Percentiles rank a stretch among this genome's conserved stretches.
These are phyloP conservation scores for Ceratobasidium sp. DNA, from an alignment of 1,284 basidiomycete species.

Conservation along the genomic window DNA sequence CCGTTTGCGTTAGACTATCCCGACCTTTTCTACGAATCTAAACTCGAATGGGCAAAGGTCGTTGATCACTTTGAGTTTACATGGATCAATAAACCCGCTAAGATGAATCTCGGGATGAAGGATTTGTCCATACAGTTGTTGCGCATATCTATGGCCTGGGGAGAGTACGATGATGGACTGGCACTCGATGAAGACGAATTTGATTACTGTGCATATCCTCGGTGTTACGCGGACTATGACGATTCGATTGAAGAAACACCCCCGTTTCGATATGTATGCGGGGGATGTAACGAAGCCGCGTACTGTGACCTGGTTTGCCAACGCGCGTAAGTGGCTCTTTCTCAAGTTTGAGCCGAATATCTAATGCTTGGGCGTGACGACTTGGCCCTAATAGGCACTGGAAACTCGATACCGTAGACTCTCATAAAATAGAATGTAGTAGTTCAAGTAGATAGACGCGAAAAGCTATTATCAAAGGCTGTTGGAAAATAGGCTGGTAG, in stretches of 20 bases:
- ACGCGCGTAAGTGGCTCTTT: background rate
- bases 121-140: background rate
- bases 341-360: background rate
- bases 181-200: background rate
- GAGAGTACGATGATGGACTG: background rate
- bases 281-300: background rate
- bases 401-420: background rate
- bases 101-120: background rate
- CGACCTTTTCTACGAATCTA: background rate
- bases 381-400: background rate
- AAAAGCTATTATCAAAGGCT: too few species aligned
- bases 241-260: background rate
- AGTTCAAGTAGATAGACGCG: too few species aligned
- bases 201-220: background rate
- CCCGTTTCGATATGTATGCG: background rate
- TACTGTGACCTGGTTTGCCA: background rate
- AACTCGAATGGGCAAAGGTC: background rate
- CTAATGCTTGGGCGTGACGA: background rate
- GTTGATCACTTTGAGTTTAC: background rate
- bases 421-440: background rate
- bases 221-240: background rate
- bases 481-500: too few species aligned
- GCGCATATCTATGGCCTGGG: background rate
- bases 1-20: background rate
- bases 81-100: background rate